A percentile compares a stretch with the other conserved stretches of the same genome.
phyloP scores from a whole-genome alignment of 2,329 filamentous ascomycete genomes.

The Emmonsia crescens region DNA sequence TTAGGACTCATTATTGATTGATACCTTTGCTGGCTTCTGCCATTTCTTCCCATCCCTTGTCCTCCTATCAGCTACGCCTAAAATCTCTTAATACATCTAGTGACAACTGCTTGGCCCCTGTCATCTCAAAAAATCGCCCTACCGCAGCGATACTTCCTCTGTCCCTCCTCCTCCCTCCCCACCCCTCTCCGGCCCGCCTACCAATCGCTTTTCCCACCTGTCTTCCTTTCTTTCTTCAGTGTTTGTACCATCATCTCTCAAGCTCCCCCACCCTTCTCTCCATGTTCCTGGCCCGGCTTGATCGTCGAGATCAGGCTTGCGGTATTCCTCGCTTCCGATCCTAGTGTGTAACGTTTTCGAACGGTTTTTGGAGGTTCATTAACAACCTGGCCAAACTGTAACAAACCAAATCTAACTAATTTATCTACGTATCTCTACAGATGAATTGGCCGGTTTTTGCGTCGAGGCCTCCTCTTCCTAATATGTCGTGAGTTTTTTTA shows the following conservation, averaged over 20 bases:
- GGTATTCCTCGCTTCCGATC: conserved; percentile 8
- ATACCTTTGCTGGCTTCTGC: background rate
- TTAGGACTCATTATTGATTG: background rate
- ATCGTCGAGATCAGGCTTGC: conserved; percentile 12
- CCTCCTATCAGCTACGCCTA: background rate
- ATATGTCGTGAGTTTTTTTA: conserved; percentile 15
- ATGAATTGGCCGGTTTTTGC: conserved; percentile 17
- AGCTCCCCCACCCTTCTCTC: background rate
- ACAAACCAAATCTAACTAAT: conserved; percentile 12
- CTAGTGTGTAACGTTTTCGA: conserved; percentile 13
- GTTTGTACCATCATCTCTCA: conserved; percentile 5
- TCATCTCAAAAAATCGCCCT: background rate
- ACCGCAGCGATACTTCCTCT: background rate
- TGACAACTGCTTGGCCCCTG: background rate
- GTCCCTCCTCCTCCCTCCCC: background rate
- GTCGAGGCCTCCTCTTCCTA: conserved; percentile 15
- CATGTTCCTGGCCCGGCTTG: conserved; percentile 8
- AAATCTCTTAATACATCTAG: background rate
- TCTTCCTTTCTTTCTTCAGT: background rate
- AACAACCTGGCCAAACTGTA: conserved; percentile 7
- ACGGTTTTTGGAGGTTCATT: background rate
- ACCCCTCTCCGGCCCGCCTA: background rate
- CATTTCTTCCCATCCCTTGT: background rate
- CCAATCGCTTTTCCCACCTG: conserved; percentile 2
- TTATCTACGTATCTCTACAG: conserved; percentile 14